Percentiles rank a stretch among this genome's conserved stretches.
These are phyloP conservation scores for Recurvomyces mirabilis DNA, from an alignment of 495 filamentous ascomycete genomes.

Conservation along the genomic window DNA sequence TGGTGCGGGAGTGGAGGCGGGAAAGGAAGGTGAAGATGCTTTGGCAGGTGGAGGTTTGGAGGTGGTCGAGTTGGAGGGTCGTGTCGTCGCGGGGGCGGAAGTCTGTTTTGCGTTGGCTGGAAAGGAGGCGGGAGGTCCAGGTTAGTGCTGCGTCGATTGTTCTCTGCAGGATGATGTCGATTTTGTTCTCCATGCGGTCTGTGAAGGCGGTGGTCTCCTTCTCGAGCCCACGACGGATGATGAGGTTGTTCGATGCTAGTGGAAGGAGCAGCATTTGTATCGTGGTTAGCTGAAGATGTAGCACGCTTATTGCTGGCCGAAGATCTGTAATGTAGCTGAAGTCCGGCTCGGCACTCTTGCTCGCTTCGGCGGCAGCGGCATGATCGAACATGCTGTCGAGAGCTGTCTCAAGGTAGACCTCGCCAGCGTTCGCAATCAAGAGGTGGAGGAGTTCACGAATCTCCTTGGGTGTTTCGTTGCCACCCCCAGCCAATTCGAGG, in stretches of 20 bases:
- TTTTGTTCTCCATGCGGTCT: slow-evolving; percentile 74
- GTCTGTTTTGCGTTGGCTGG: slow-evolving; percentile 78
- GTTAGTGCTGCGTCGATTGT: slow-evolving; percentile 73
- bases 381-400: slow-evolving; percentile 73
- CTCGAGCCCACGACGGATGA: slow-evolving; percentile 81
- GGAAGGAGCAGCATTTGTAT: slow-evolving; percentile 85
- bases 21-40: slow-evolving; percentile 65
- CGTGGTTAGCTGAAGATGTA: slow-evolving; percentile 83
- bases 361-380: slow-evolving; percentile 61
- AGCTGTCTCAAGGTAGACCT: slow-evolving; percentile 87
- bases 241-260: slow-evolving; percentile 76
- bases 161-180: slow-evolving; percentile 73
- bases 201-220: slow-evolving; percentile 63
- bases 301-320: slow-evolving; percentile 72
- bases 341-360: slow-evolving; percentile 72
- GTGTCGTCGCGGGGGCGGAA: slow-evolving; percentile 79
- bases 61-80: slow-evolving; percentile 61
- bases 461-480: slow-evolving; percentile 86
- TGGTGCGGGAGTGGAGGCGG: slow-evolving; percentile 47
- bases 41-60: slow-evolving; percentile 79
- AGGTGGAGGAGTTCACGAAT: slow-evolving; percentile 77
- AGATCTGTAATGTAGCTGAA: slow-evolving; percentile 69
- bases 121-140: slow-evolving; percentile 65
- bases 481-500: slow-evolving; percentile 66
- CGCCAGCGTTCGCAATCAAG: slow-evolving; percentile 78